phyloP scores from a whole-genome alignment of 2,329 filamentous ascomycete species.

The Shiraia bambusicola region DNA sequence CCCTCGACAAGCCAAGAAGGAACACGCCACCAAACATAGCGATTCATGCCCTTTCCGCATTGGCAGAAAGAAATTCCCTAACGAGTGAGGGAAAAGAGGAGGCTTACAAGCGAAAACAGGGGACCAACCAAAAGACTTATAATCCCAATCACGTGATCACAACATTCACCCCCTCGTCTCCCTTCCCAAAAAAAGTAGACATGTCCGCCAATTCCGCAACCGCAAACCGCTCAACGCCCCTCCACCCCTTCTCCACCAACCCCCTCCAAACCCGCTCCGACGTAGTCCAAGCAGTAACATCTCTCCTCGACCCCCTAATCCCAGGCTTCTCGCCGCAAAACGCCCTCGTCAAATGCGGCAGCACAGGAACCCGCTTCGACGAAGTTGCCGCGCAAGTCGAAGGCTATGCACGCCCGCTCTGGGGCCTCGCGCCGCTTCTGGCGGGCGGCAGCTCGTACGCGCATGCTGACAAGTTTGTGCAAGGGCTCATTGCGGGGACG shows the following conservation, averaged over 20 bases:
- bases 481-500: conserved; percentile 70
- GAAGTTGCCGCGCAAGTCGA: conserved; percentile 76
- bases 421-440: conserved; percentile 71
- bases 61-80: too few relatives aligned
- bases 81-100: too few relatives aligned
- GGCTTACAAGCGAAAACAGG: too few relatives aligned
- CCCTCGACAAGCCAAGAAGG: too few relatives aligned
- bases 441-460: conserved; percentile 67
- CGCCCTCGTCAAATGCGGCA: conserved; percentile 67
- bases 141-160: too few relatives aligned
- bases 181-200: conserved; percentile 4
- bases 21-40: too few relatives aligned
- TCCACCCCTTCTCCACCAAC: conserved; percentile 48
- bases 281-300: conserved; percentile 46
- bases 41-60: too few relatives aligned
- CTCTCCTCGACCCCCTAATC: conserved; percentile 68
- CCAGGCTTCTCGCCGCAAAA: conserved; percentile 69
- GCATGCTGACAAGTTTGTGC: conserved; percentile 65
- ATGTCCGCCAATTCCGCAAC: conserved; percentile 39
- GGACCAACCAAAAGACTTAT: too few relatives aligned
- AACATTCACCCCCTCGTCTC: neutral
- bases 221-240: conserved; percentile 46
- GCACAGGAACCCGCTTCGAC: conserved; percentile 74
- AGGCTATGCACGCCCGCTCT: conserved; percentile 72
- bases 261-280: conserved; percentile 45